Percentiles rank a stretch among this genome's conserved stretches.
phyloP scores from a whole-genome alignment of 1,284 basidiomycete species.

The Cryptococcus wingfieldii region DNA sequence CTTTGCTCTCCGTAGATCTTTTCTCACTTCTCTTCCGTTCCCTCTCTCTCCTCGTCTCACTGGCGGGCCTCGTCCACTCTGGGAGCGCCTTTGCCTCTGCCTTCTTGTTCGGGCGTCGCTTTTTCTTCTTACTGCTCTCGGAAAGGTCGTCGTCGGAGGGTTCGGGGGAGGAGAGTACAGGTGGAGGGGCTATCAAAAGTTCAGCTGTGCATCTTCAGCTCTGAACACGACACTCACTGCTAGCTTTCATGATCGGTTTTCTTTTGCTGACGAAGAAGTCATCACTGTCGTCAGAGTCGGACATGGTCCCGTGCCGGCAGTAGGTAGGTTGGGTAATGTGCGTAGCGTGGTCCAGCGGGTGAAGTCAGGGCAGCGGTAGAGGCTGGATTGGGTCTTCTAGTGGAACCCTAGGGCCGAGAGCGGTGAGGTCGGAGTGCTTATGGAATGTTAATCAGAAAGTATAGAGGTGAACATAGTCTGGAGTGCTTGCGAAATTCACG shows the following conservation, averaged over 20 bases:
- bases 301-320: conserved; percentile 1
- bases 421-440: no score
- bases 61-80: conserved; percentile 14
- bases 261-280: conserved; percentile 32
- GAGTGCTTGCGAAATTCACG: no score
- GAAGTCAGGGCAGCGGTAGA: no score
- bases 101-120: conserved; percentile 1
- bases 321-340: no score
- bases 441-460: no score
- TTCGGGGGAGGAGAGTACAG: conserved; percentile 1
- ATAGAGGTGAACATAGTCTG: no score
- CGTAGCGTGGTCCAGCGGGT: no score
- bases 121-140: conserved; percentile 11
- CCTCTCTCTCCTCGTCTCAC: conserved; percentile 5
- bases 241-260: conserved; percentile 1
- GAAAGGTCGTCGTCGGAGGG: not conserved
- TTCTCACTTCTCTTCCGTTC: conserved; percentile 7
- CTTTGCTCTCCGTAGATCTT: conserved; percentile 3
- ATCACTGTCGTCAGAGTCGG: conserved; percentile 19
- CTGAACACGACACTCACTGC: conserved; percentile 2
- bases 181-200: conserved; percentile 5
- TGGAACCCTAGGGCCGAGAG: no score
- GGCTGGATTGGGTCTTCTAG: no score
- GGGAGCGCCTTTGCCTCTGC: conserved; percentile 10
- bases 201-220: not conserved